Percentiles rank a stretch among this genome's conserved stretches.
Conservation (phyloP, 345 rosid genomes). For the Gossypium thurberi region DNA sequence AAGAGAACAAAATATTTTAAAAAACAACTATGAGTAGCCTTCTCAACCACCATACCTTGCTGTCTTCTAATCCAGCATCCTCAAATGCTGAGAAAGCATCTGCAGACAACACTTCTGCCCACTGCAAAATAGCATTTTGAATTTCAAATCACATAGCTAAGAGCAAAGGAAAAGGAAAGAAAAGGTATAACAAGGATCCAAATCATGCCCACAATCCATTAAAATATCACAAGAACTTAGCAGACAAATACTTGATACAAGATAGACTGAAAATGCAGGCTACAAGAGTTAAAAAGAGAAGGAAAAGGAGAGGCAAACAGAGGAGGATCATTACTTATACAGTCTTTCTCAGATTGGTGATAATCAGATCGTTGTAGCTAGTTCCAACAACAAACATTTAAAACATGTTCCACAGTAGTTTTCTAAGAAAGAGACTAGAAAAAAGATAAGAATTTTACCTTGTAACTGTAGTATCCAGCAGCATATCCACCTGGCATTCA, state of each 20-base stretch:
- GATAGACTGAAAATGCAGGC: neutral
- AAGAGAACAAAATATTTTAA: neutral
- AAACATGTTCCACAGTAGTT: neutral
- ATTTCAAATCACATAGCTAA: conserved; percentile 18
- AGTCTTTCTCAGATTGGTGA: neutral
- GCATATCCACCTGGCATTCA: conserved; percentile 69
- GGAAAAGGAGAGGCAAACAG: neutral
- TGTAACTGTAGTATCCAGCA: conserved; percentile 95
- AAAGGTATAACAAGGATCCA: conserved; percentile 2
- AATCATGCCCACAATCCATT: neutral
- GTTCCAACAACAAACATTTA: neutral
- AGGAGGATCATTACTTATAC: neutral
- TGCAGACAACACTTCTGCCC: conserved; percentile 95
- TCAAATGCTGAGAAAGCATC: conserved; percentile 98
- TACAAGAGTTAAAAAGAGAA: neutral
- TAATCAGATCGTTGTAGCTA: neutral
- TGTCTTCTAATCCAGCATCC: conserved; percentile 78
- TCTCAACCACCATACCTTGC: conserved; percentile 45
- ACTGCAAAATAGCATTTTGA: conserved; percentile 43
- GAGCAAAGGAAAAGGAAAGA: neutral
- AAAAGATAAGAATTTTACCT: conserved; percentile 37
- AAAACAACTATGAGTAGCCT: conserved; percentile 2
- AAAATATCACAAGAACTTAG: neutral
- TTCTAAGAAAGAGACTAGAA: neutral
- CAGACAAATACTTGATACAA: neutral